Conservation (phyloP, 2,329 filamentous ascomycete genomes). For the Sporothrix humicola region DNA sequence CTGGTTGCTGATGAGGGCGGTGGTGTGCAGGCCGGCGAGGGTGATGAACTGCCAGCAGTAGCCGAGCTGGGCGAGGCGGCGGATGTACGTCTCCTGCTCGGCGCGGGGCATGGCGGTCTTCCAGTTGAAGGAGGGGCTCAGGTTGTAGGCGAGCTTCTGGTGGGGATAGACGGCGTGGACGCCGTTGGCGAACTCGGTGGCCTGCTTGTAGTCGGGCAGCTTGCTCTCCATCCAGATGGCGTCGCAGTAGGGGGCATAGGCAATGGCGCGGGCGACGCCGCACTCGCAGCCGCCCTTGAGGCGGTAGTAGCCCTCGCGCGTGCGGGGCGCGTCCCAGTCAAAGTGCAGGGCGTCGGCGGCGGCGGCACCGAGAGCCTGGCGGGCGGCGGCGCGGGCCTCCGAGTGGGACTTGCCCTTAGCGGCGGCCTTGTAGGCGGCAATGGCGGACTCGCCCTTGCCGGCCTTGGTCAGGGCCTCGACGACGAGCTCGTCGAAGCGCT, state of each 20-base stretch:
- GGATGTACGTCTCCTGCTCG: slow-evolving; percentile 98
- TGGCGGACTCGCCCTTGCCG: slow-evolving; percentile 61
- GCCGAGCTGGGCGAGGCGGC: slow-evolving; percentile 80
- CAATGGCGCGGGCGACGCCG: slow-evolving; percentile 86
- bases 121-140: slow-evolving; percentile 99
- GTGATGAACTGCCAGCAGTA: slow-evolving; percentile 99
- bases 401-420: slow-evolving; percentile 83
- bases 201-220: slow-evolving; percentile 88
- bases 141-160: slow-evolving; percentile 98
- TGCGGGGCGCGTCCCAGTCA: slow-evolving; percentile 93
- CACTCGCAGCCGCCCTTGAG: slow-evolving; percentile 90
- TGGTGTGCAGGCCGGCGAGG: slow-evolving; percentile 94
- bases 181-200: slow-evolving; percentile 88
- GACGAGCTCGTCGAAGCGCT: slow-evolving; percentile 91
- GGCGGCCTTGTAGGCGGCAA: slow-evolving; percentile 70
- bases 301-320: slow-evolving; percentile 93
- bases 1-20: slow-evolving; percentile 85
- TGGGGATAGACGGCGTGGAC: slow-evolving; percentile 95
- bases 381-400: slow-evolving; percentile 81
- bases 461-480: slow-evolving; percentile 65
- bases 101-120: slow-evolving; percentile 90
- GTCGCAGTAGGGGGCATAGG: slow-evolving; percentile 91
- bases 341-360: slow-evolving; percentile 76
- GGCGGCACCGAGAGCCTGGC: slow-evolving; percentile 75
- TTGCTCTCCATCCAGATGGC: slow-evolving; percentile 99